Evolutionary conservation across 176 grass and related monocot species (phyloP).

Genomic region (Melocanna baccifera): DNA sequence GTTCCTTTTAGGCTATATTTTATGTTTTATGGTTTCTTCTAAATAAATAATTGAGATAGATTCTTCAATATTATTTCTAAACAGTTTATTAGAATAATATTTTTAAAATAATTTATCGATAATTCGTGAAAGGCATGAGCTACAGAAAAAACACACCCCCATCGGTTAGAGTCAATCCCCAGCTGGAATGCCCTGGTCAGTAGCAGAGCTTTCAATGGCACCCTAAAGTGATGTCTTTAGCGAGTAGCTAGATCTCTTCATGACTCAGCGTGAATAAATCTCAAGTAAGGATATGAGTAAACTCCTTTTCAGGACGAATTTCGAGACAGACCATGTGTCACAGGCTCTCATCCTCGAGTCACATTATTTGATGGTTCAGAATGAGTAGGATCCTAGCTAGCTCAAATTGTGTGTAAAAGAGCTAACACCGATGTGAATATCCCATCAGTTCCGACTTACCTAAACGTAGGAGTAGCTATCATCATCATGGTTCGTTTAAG

Average conservation of each 20-base stretch:
- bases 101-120: too few species aligned
- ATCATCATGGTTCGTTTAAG: too few species aligned
- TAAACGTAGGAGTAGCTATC: not conserved
- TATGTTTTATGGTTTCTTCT: too few species aligned
- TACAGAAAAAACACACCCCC: too few species aligned
- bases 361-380: not conserved
- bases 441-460: not conserved
- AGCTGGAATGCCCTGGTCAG: constrained; percentile 7
- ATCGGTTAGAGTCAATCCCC: not conserved
- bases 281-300: not conserved
- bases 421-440: not conserved
- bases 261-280: not conserved
- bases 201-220: not conserved
- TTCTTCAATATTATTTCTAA: too few species aligned
- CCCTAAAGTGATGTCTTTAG: not conserved
- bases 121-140: rapidly evolving
- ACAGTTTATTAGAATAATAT: rapidly evolving
- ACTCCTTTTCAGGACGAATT: not conserved
- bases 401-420: not conserved
- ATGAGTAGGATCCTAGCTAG: not conserved
- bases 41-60: too few species aligned
- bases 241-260: not conserved
- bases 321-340: constrained; percentile 23
- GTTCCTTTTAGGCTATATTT: too few species aligned
- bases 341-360: not conserved